Evolutionary conservation across 495 filamentous ascomycete species (phyloP), one percentile per base, ranked within the genome.

Genomic region (Penicillium antarcticum): DNA sequence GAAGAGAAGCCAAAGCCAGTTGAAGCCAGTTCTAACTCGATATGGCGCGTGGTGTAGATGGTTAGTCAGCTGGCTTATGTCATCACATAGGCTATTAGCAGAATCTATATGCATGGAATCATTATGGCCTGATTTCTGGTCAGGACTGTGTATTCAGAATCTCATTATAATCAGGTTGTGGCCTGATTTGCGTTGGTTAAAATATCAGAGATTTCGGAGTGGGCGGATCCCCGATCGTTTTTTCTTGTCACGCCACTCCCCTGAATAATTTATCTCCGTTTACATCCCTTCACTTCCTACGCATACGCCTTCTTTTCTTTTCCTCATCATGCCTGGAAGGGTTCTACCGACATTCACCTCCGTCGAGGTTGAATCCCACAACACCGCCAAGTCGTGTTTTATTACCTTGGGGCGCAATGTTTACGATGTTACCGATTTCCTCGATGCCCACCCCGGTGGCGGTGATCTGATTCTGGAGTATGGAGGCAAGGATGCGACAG

Each of bases 391-490:
- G 66, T 95, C 89, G 18, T 97, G 95, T 79, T 99, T 91, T 77
- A 90, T 99, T 56, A 92, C 89, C 0, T 68, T 96, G 37, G 94
- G 90, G 31, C 79, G 78, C 21, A 92, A 92, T 56, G 94, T 97
- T 58, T 97, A 90, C 80, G 91, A 99, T 78, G 80, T 99, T 52
- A 96, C 95, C 19, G 77, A 83, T 21, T 99, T 99, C 61, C 65
- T 97, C 46, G 78, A 86, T 41, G 83, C 87, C 52, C 95, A 99
- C 67, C 95, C 95, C 31, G 95, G 92, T 53, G 95, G 95, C 48
- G 82, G 81, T 58, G 89, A 97, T 51, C 67, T 97, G 51, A 84
- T 99, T 48, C 76, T 97, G 41, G 87, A 95, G 45, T 91, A 94
- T 72, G 94, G 80, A 29, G 94, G 92, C 40, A 89, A 90, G 69